These are phyloP conservation scores for Venturia oleaginea DNA, from an alignment of 2,329 filamentous ascomycete genomes.

Conservation along the genomic window DNA sequence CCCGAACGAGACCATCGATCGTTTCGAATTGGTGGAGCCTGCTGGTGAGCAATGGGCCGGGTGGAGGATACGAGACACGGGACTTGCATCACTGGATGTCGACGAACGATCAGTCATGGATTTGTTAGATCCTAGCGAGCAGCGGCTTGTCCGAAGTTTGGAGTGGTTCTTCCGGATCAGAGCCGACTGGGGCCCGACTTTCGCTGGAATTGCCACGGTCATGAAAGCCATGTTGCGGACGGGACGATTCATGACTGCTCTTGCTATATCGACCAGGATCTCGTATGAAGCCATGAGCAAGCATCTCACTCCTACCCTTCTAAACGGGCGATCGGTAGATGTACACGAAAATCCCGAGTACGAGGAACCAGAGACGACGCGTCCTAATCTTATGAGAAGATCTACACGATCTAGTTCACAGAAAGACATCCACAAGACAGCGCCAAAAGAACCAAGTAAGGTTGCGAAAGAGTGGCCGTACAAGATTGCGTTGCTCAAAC, in stretches of 20 bases:
- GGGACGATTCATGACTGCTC: slow-evolving; percentile 46
- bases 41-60: slow-evolving; percentile 43
- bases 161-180: slow-evolving; percentile 77
- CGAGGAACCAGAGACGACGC: slow-evolving; percentile 17
- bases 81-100: background rate
- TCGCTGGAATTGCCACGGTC: slow-evolving; percentile 58
- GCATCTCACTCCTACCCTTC: slow-evolving; percentile 33
- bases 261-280: slow-evolving; percentile 43
- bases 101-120: slow-evolving; percentile 34
- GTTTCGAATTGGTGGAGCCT: slow-evolving; percentile 42
- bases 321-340: slow-evolving; percentile 25
- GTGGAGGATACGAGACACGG: slow-evolving; percentile 43
- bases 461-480: slow-evolving; percentile 21
- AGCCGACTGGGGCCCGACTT: slow-evolving; percentile 62
- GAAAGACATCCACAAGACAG: background rate
- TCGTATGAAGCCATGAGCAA: slow-evolving; percentile 35
- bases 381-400: slow-evolving; percentile 15
- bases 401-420: slow-evolving; percentile 10
- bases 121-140: slow-evolving; percentile 51
- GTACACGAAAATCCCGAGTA: slow-evolving; percentile 20
- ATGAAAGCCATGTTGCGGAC: slow-evolving; percentile 67
- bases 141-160: slow-evolving; percentile 68
- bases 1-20: slow-evolving; percentile 23
- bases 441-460: slow-evolving; percentile 13
- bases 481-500: slow-evolving; percentile 18